phyloP scores from a whole-genome alignment of 2,329 filamentous ascomycete genomes.

The Alternaria brassicae region DNA sequence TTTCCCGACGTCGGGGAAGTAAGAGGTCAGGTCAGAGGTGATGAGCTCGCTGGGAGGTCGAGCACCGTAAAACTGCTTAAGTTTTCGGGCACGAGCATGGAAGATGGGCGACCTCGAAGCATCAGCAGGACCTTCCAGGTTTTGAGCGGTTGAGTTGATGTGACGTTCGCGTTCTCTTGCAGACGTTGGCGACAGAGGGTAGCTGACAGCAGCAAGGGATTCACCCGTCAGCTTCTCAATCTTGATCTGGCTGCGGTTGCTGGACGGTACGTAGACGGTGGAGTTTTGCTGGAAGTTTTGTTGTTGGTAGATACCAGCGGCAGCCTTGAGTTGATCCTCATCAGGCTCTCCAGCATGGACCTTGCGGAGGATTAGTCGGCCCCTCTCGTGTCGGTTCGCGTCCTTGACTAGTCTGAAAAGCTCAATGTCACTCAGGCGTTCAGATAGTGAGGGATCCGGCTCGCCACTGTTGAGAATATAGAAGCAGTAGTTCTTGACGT shows the following conservation, averaged over 20 bases:
- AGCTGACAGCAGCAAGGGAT: slow-evolving; percentile 82
- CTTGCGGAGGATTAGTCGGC: slow-evolving; percentile 87
- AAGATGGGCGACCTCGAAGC: slow-evolving; percentile 43
- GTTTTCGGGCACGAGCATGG: slow-evolving; percentile 57
- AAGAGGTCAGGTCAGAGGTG: slow-evolving; percentile 92
- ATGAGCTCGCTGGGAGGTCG: slow-evolving; percentile 96
- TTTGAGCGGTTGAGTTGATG: slow-evolving; percentile 60
- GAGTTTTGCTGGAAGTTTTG: slow-evolving; percentile 77
- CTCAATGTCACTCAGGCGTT: slow-evolving; percentile 84
- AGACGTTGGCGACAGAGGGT: slow-evolving; percentile 84
- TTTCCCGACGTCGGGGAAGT: slow-evolving; percentile 93
- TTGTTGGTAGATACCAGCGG: slow-evolving; percentile 87
- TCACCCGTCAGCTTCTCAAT: slow-evolving; percentile 89
- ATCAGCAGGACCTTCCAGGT: slow-evolving; percentile 54
- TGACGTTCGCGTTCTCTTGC: slow-evolving; percentile 70
- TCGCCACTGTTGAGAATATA: slow-evolving; percentile 89
- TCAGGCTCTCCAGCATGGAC: slow-evolving; percentile 93
- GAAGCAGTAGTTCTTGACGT: slow-evolving; percentile 96
- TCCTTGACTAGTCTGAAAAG: slow-evolving; percentile 91
- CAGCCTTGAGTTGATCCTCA: slow-evolving; percentile 82
- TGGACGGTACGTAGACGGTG: slow-evolving; percentile 63
- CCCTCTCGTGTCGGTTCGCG: slow-evolving; percentile 81
- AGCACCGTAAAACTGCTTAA: slow-evolving; percentile 87
- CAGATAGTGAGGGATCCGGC: slow-evolving; percentile 79
- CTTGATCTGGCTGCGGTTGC: slow-evolving; percentile 83